Evolutionary conservation across 2,329 filamentous ascomycete species (phyloP), one percentile per base, ranked within the genome.

Genomic region (Falciphora oryzae): DNA sequence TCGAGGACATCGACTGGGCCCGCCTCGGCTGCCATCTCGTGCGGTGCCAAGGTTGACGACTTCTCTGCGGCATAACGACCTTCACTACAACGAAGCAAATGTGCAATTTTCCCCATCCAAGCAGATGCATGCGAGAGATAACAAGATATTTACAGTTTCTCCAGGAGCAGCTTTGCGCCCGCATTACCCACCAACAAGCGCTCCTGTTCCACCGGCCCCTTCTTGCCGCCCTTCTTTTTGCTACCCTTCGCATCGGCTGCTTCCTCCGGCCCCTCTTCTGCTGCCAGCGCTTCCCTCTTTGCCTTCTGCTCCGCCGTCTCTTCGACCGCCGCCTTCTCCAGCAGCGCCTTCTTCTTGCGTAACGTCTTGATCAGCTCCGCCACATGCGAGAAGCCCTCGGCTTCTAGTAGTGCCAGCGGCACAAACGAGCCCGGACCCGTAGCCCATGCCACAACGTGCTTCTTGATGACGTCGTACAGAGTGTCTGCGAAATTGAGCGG

Each of bases 391-490:
- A 95, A 95, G 59, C 68, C 68, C 28, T 85, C 81, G 0, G 89
- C 85, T 77, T 98, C 94, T 6, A 93, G 77, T 69, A 98, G 79
- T 22, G 88, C 90, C 31, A 98, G 84, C 4, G 97, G 83, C 14
- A 96, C 91, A 70, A 97, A 98, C 1, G 91, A 91, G 70, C 92
- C 93, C 1, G 89, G 85, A 0, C 93, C 91, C 0, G 89, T 93
- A 0, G 94, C 93, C 95, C 95, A 99, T 27, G 86, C 80, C 65
- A 95, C 75, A 29, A 96, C 78, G 69, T 91, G 80, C 0, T 88
- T 85, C 74, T 90, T 85, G 75, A 98, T 93, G 67, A 90, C 80
- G 7, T 89, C 86, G 74, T 94, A 98, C n/a, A 99, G 81, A 61
- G 90, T 80, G 68, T 90, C 84, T 66, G 91, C 87, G 74, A 99